These are phyloP conservation scores for Aspergillus campestris DNA, from an alignment of 495 filamentous ascomycete genomes.

Conservation along the genomic window DNA sequence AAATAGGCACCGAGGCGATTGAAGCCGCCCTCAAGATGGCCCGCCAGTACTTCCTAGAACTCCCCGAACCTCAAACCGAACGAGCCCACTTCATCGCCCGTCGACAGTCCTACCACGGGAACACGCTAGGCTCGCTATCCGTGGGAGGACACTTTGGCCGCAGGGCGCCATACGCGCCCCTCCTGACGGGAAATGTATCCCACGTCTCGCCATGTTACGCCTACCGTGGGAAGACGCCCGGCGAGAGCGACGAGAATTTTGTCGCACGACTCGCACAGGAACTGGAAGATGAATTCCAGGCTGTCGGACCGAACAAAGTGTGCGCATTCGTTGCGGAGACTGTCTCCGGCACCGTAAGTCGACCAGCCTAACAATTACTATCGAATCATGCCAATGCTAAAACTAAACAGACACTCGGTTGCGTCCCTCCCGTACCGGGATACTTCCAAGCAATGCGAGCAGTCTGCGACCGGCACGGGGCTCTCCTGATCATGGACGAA, in stretches of 20 bases:
- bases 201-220: conserved; percentile 58
- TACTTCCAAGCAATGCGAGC: conserved; percentile 50
- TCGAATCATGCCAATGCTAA: too few species aligned
- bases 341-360: conserved; percentile 39
- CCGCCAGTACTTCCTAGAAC: conserved; percentile 48
- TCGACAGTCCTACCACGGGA: conserved; percentile 61
- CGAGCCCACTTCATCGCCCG: conserved; percentile 52
- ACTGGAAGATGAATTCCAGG: conserved; percentile 61
- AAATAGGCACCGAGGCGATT: conserved; percentile 50
- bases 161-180: conserved; percentile 50
- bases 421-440: conserved; percentile 46
- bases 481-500: conserved; percentile 58
- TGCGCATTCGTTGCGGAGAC: conserved; percentile 69
- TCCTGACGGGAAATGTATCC: conserved; percentile 48
- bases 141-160: conserved; percentile 52
- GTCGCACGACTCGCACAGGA: conserved; percentile 52
- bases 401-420: conserved; percentile 38
- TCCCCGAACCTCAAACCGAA: conserved; percentile 27
- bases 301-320: conserved; percentile 57
- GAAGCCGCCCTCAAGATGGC: conserved; percentile 55
- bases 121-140: conserved; percentile 56
- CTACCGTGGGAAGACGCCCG: conserved; percentile 41
- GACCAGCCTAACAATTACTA: neutral
- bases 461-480: conserved; percentile 53
- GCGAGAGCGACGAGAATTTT: conserved; percentile 29